Evolutionary conservation across 2,329 filamentous ascomycete genomes (phyloP), one percentile per base, ranked within the genome.

Genomic region (Aureobasidium subglaciale): DNA sequence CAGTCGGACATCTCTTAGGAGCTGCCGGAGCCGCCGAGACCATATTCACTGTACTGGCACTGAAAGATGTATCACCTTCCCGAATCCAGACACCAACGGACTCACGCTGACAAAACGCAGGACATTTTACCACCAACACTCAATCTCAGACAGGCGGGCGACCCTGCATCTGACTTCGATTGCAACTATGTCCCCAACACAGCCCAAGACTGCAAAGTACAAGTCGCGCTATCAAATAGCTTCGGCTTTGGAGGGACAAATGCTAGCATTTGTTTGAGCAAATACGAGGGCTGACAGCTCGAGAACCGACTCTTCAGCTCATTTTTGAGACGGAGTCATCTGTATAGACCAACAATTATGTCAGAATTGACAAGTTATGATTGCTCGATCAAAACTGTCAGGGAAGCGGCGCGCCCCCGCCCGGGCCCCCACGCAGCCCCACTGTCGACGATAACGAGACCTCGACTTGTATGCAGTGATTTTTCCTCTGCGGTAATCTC

Each of bases 171-270:
- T 56, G 79, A 83, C 4, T 86, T 88, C 54, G 75, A 84, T 60
- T 95, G 92, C 74, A 96, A 97, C 67, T 92, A 96, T 69, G 84
- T 96, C 3, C 82, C 90, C 0, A 76, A 83, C 4, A 67, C 75
- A 42, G 79, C 90, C 0, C 91, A 96, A 70, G 70, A 86, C 52
- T 84, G 82, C 61, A 68, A 76, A 2, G 82, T 97, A 10, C 74
- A 83, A 56, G 85, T 92, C 20, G 88, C 88, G 5, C 64, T 99
- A 57, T 93, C 89, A 3, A 99, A 99, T 66, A 97, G 92, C 68
- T 99, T 99, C 73, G 93, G 93, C 0, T 99, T 99, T 73, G 93
- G 93, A 10, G 93, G 93, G 15, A 97, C 92, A 1, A 99, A 99
- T 73, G 91, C 92, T 38, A 90, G 84, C 54, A 74, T 99, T 34